Conservation (phyloP, 768 basidiomycete genomes). For the Agaricus blazei region DNA sequence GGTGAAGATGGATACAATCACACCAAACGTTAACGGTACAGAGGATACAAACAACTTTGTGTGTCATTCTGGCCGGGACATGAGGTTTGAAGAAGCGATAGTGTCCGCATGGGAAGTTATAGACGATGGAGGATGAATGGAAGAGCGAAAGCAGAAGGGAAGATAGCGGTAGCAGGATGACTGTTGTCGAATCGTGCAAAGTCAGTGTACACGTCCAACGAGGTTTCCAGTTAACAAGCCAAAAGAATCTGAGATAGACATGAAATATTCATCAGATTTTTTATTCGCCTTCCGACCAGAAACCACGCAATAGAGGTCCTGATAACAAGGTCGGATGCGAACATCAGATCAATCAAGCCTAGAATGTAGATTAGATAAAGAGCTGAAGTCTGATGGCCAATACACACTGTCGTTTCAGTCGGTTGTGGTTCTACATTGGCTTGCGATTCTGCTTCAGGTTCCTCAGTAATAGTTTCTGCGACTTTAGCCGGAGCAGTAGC, state of each 20-base stretch:
- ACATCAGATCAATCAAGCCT: neutral
- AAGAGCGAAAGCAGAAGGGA: slow-evolving; percentile 10
- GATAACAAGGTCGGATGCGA: neutral
- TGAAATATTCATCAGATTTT: neutral
- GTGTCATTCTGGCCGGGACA: neutral
- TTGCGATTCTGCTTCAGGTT: slow-evolving; percentile 41
- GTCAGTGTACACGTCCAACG: neutral
- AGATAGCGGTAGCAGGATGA: slow-evolving; percentile 6
- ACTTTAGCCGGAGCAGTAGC: slow-evolving; percentile 28
- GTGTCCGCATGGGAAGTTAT: neutral
- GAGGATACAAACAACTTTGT: slow-evolving; percentile 2
- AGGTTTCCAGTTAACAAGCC: slow-evolving; percentile 9
- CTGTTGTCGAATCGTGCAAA: neutral
- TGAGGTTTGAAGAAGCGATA: neutral
- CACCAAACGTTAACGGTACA: slow-evolving; percentile 5
- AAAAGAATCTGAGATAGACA: slow-evolving; percentile 3
- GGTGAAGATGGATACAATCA: neutral
- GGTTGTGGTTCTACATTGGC: slow-evolving; percentile 19
- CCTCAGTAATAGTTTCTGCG: slow-evolving; percentile 51
- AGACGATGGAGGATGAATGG: neutral
- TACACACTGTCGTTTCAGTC: slow-evolving; percentile 9
- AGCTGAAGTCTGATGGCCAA: neutral
- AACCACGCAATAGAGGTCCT: neutral
- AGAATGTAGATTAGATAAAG: neutral
- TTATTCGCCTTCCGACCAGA: neutral